These are phyloP conservation scores for Ophiocordyceps polyrhachis-furcata DNA, from an alignment of 2,329 filamentous ascomycete genomes.

Conservation along the genomic window DNA sequence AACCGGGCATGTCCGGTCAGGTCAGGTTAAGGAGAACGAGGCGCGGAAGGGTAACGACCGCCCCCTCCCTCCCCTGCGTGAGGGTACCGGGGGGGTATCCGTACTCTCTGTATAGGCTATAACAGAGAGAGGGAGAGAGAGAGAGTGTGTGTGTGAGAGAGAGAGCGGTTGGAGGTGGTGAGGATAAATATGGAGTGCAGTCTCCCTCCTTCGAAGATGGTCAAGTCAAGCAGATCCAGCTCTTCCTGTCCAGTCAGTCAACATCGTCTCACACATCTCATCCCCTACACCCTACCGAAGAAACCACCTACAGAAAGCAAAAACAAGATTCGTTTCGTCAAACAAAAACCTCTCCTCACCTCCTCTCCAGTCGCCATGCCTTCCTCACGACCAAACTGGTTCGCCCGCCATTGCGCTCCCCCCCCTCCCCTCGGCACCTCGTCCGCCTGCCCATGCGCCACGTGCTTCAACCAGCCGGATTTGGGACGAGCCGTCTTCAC, in stretches of 20 bases:
- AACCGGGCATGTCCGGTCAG: neutral
- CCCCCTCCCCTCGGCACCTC: constrained; percentile 17
- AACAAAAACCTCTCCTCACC: too few species aligned
- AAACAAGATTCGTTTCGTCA: too few species aligned
- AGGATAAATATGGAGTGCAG: neutral
- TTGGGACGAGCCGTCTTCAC: neutral
- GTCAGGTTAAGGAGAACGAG: neutral
- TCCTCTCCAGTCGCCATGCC: constrained; percentile 8
- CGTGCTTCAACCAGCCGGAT: constrained; percentile 5
- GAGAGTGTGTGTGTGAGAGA: neutral
- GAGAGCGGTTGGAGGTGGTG: neutral
- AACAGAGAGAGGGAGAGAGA: neutral
- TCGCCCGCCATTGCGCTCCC: constrained; percentile 20
- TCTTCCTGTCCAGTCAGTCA: too few species aligned
- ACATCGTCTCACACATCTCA: too few species aligned
- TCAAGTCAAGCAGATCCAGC: too few species aligned
- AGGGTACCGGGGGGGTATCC: neutral
- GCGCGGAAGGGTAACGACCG: too few species aligned
- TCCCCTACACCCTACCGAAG: too few species aligned
- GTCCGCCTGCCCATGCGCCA: constrained; percentile 16
- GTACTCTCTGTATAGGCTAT: neutral
- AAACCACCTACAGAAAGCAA: too few species aligned
- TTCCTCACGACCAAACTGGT: constrained; percentile 17
- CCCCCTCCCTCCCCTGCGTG: neutral
- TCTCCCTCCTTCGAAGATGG: too few species aligned